Percentiles rank a stretch among this genome's conserved stretches.
These are phyloP conservation scores for Solanum chacoense DNA, from an alignment of 305 asterid species.

Conservation along the genomic window DNA sequence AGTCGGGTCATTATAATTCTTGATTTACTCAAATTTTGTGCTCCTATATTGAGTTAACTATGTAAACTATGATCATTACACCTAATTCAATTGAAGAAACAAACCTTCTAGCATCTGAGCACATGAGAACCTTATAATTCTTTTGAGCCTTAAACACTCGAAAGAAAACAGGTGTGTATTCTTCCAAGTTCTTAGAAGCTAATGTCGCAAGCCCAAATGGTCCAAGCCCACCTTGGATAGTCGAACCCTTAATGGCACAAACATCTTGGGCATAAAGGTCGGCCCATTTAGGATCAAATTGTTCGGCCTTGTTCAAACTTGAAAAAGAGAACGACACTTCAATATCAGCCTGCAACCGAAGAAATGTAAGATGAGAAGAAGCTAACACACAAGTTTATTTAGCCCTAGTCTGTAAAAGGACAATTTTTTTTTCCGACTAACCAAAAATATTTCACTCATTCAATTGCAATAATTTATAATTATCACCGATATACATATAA, in stretches of 20 bases:
- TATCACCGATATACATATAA: background rate
- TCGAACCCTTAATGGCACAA: constrained; percentile 17
- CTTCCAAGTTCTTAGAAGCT: constrained; percentile 25
- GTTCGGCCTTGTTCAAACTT: constrained; percentile 24
- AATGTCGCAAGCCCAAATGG: constrained; percentile 35
- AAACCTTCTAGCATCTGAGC: constrained; percentile 34
- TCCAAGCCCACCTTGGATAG: constrained; percentile 31
- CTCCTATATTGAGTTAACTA: background rate
- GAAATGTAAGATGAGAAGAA: background rate
- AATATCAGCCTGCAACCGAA: constrained; percentile 15
- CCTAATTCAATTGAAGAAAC: background rate
- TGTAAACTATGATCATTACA: background rate
- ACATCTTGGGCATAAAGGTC: constrained; percentile 21
- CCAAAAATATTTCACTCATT: background rate
- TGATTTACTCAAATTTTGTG: background rate
- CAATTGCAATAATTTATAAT: background rate
- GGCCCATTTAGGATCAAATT: constrained; percentile 24
- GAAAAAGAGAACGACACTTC: constrained; percentile 32
- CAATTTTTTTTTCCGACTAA: background rate
- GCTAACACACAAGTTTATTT: background rate
- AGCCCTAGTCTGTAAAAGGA: background rate
- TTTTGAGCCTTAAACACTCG: constrained; percentile 16
- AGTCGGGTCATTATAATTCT: background rate
- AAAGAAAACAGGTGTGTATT: constrained; percentile 30
- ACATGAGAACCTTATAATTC: constrained; percentile 23